Percentiles rank a stretch among this genome's conserved stretches.
Evolutionary conservation across 192 early-diverging fungal genomes (phyloP).

Genomic region (Gryganskiella cystojenkinii): DNA sequence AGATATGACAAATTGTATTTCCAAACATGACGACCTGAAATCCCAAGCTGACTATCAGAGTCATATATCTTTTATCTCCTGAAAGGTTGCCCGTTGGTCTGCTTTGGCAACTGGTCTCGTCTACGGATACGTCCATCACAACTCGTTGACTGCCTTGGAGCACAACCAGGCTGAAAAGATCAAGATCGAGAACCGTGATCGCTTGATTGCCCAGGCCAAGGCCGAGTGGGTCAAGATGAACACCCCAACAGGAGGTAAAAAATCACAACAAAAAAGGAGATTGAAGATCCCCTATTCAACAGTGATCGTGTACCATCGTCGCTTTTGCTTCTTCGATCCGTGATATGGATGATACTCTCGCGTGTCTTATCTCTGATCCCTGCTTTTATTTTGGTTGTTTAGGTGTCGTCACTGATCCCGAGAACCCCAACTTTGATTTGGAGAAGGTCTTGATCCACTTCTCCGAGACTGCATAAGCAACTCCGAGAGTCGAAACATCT

Average conservation of each 20-base stretch:
- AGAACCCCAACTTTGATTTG: constrained; percentile 69
- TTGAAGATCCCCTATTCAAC: too few species aligned
- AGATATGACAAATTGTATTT: not conserved
- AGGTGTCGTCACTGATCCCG: constrained; percentile 62
- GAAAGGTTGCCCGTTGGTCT: constrained; percentile 69
- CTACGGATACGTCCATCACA: constrained; percentile 68
- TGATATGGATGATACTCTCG: constrained; percentile 1
- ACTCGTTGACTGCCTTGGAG: constrained; percentile 56
- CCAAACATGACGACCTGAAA: too few species aligned
- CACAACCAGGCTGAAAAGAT: constrained; percentile 55
- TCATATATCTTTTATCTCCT: not conserved
- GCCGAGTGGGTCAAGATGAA: constrained; percentile 83
- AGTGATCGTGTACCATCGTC: too few species aligned
- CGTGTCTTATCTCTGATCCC: not conserved
- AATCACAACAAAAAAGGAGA: too few species aligned
- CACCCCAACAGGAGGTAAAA: constrained; percentile 30
- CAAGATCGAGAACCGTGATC: constrained; percentile 66
- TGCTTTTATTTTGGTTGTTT: not conserved
- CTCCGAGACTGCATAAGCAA: constrained; percentile 49
- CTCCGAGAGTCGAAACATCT: not conserved
- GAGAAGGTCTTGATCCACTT: constrained; percentile 63
- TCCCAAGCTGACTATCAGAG: too few species aligned
- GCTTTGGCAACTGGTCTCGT: constrained; percentile 64
- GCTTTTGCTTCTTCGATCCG: constrained; percentile 1
- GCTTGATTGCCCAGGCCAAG: constrained; percentile 79